Evolutionary conservation across 768 basidiomycete genomes (phyloP).

Genomic region (Ramaria sp.): DNA sequence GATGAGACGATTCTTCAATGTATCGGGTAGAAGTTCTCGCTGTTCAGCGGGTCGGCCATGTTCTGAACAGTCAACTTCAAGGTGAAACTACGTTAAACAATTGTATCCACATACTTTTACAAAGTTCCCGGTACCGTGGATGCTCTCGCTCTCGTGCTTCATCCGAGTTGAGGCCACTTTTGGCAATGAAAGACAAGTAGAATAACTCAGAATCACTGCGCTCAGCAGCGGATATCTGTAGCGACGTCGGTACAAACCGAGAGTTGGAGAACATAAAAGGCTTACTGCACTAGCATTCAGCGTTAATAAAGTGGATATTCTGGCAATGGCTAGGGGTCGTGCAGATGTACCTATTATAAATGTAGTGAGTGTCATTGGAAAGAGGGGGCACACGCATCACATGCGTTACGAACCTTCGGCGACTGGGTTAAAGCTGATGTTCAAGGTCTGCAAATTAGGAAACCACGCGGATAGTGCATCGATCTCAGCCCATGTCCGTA

Average conservation of each 20-base stretch:
- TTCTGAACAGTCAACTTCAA: constrained; percentile 7
- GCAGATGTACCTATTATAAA: constrained; percentile 23
- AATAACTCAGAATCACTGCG: constrained; percentile 74
- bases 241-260: neutral
- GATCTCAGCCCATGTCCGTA: constrained; percentile 49
- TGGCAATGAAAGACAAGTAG: constrained; percentile 60
- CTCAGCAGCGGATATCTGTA: constrained; percentile 58
- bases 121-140: constrained; percentile 56
- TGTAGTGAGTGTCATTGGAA: neutral
- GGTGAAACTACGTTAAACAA: neutral
- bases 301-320: constrained; percentile 45
- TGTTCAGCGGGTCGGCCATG: constrained; percentile 5
- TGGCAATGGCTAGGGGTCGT: constrained; percentile 56
- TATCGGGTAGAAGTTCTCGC: constrained; percentile 7
- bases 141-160: constrained; percentile 37
- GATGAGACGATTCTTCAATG: constrained; percentile 14
- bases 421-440: constrained; percentile 54
- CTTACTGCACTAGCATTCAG: constrained; percentile 47
- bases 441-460: constrained; percentile 51
- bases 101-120: constrained; percentile 36
- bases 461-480: constrained; percentile 62
- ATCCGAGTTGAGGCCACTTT: constrained; percentile 31
- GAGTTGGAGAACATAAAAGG: neutral
- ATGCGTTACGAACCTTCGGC: constrained; percentile 39
- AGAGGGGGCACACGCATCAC: neutral